Base-by-base conservation (phyloP, 1,139 yeast species). In the Blastobotrys malaysiensis region DNA sequence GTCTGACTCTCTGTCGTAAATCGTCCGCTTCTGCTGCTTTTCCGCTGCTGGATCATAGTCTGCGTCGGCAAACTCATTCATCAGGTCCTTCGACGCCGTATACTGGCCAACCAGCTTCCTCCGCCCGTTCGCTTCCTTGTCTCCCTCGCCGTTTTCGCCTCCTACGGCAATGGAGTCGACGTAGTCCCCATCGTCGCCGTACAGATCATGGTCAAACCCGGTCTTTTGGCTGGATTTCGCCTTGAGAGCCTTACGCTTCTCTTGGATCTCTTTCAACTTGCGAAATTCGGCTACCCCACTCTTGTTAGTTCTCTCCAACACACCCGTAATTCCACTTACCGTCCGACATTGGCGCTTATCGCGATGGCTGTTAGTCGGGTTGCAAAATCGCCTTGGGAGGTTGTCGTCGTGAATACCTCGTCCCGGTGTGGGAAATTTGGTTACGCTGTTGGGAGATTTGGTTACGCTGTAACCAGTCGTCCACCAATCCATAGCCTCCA, bases 1-100 rank as follows among this genome's bases (percentile, higher is more conserved):
- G 1, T 72, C 76, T 39, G 71, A 67, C 59, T 75, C 78, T 24
- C 73, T 66, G 5, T 66, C 69, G 46, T 59, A 65, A 43, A 71
- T 65, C 0, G 75, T 63, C 52, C 69, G 67, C 14, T 65, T 63
- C 27, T 65, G 58, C 50, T 64, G 63, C 27, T 68, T 65, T 19
- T 70, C 69, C 21, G 64, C 65, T 26, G 77, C 57, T 9, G 73
- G 71, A 61, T 77, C 79, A 36, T 57, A 63, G n/a, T 68, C 73
- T 16, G 65, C 67, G n/a, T 59, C 63, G 13, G 64, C 58, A 11
- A 63, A 60, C 46, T 69, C 73, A 20, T 61, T 61, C n/a, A 66
- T 53, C 49, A 68, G 57, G 44, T 61, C 62, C 47, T 61, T 59
- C 1, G 69, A 64, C 3, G 67, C 71, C n/a, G 71, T 68, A 51